Evolutionary conservation across 768 basidiomycete genomes (phyloP), one percentile per base, ranked within the genome.

Genomic region (Wakefieldia striispora): DNA sequence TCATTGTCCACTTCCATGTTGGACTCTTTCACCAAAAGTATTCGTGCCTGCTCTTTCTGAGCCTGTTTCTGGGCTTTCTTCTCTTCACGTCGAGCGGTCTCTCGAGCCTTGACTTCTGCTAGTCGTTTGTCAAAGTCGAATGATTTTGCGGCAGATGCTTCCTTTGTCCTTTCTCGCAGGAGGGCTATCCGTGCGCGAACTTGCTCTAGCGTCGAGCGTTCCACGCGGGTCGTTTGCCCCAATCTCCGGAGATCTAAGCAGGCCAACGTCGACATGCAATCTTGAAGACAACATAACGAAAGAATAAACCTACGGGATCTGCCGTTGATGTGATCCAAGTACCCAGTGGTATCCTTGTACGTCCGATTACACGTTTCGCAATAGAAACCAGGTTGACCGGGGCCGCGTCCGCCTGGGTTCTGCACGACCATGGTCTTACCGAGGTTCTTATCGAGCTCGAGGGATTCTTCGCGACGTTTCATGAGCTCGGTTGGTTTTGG

Each of bases 191-290:
- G 84, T 6, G 85, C 85, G 39, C 92, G 89, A 45, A 99, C 97
- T 72, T 99, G 92, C 56, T 85, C 84, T 16, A 98, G 71, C 0
- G 95, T 95, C 2, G 97, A 97, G 16, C 94, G 82, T 60, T 84
- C 86, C 47, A 97, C 76, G 47, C 86, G 86, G 17, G 95, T 99
- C 2, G 92, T 92, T 72, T 98, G 97, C n/a, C 97, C 97, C n/a
- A 98, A 60, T 21, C 77, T 81, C 36, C 93, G 85, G 43, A 99
- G 76, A 76, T 99, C 97, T 98, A 65, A 6, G 31, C 38, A 42
- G n/a, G n/a, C n/a, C n/a, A 11, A 10, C 26, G 20, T 60, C 12
- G 55, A 20, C 26, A 29, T 24, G n/a, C n/a, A 19, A 11, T 13
- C 24, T 23, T 31, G 35, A 33, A 34, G 43, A 48, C 8, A 34